A percentile compares a stretch with the other conserved stretches of the same genome.
Evolutionary conservation across 164 flowering plant species (phyloP).

Genomic region (Sedum album): DNA sequence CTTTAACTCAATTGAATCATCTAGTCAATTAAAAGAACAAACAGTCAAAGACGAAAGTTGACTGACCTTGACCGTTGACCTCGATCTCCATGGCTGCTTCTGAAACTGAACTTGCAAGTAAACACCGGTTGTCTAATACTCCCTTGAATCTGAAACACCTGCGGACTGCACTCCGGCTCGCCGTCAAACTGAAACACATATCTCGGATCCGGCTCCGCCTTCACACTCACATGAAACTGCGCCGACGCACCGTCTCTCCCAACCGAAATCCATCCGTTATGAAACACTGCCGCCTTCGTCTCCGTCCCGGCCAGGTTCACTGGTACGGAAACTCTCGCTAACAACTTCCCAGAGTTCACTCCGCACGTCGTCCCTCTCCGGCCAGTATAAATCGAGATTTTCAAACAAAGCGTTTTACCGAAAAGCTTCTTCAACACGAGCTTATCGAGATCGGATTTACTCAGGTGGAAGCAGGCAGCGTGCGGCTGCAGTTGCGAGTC

Average conservation of each 20-base stretch:
- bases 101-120: slow-evolving; percentile 51
- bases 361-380: slow-evolving; percentile 18
- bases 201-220: slow-evolving; percentile 54
- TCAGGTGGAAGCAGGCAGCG: slow-evolving; percentile 29
- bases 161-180: slow-evolving; percentile 68
- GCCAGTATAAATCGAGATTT: slow-evolving; percentile 20
- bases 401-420: slow-evolving; percentile 8
- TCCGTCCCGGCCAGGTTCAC: slow-evolving; percentile 23
- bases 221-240: slow-evolving; percentile 29
- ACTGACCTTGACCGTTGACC: slow-evolving; percentile 33
- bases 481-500: slow-evolving; percentile 9
- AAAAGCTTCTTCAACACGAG: slow-evolving; percentile 1
- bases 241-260: slow-evolving; percentile 13
- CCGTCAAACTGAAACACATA: slow-evolving; percentile 52
- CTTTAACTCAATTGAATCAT: not conserved
- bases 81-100: slow-evolving; percentile 21
- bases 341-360: slow-evolving; percentile 18
- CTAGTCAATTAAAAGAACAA: not conserved
- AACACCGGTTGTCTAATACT: slow-evolving; percentile 51
- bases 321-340: slow-evolving; percentile 28
- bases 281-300: slow-evolving; percentile 18
- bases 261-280: slow-evolving; percentile 43
- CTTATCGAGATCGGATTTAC: slow-evolving; percentile 23
- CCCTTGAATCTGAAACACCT: slow-evolving; percentile 58
- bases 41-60: not conserved